These are phyloP conservation scores for Astragalus membranaceus DNA, from an alignment of 306 rosid species.

Conservation along the genomic window DNA sequence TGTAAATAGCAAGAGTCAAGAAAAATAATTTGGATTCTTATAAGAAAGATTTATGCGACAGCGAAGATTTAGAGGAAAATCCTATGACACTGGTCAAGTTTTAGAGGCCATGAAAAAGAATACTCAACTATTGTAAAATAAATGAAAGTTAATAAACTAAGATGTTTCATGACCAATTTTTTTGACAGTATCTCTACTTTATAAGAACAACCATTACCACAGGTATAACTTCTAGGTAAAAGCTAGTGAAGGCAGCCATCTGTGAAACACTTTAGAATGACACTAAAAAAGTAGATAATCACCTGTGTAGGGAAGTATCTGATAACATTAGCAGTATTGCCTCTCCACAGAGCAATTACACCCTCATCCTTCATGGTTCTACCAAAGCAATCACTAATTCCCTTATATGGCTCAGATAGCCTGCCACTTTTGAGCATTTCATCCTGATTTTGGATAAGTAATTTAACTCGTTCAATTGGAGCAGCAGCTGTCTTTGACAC, in stretches of 20 bases:
- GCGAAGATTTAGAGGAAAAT: background rate
- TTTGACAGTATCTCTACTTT: background rate
- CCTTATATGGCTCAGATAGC: conserved; percentile 79
- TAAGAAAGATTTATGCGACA: background rate
- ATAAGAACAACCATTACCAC: background rate
- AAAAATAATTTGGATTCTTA: background rate
- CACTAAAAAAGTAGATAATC: background rate
- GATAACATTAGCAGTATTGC: conserved; percentile 87
- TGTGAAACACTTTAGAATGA: background rate
- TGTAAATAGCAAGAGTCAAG: background rate
- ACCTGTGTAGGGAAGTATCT: conserved; percentile 95
- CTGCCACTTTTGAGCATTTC: conserved; percentile 79
- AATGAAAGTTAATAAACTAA: background rate
- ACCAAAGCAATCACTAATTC: conserved; percentile 72
- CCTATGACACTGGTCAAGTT: background rate
- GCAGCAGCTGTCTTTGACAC: conserved; percentile 91
- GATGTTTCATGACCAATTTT: background rate
- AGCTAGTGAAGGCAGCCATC: background rate
- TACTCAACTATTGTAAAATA: background rate
- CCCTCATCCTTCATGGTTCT: conserved; percentile 87
- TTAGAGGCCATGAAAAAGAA: background rate
- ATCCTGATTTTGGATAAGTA: conserved; percentile 83
- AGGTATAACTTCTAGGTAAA: background rate
- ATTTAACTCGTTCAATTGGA: conserved; percentile 79
- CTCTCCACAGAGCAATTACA: conserved; percentile 74